Conservation (phyloP, 108 stramenopile genomes). For the Bacterosira constricta region DNA sequence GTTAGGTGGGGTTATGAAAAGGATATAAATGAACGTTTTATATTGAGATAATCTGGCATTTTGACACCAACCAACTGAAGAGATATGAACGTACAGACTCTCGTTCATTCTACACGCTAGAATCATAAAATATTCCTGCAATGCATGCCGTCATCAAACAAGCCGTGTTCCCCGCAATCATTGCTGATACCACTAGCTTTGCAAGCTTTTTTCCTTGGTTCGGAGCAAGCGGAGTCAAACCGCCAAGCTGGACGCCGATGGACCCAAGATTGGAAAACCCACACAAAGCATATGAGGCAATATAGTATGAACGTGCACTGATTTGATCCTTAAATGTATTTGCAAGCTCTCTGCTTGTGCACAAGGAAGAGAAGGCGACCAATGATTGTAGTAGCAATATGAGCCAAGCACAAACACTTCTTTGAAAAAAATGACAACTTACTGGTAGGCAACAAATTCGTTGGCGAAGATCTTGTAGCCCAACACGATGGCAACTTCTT, state of each 20-base stretch:
- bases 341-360: background rate
- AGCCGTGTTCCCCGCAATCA: conserved; percentile 37
- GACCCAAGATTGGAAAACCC: conserved; percentile 23
- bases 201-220: conserved; percentile 7
- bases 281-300: conserved; percentile 28
- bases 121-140: conserved; percentile 29
- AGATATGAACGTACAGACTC: too few species aligned
- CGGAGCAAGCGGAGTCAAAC: conserved; percentile 19
- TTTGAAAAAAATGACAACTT: too few species aligned
- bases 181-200: conserved; percentile 25
- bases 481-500: conserved; percentile 5
- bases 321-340: background rate
- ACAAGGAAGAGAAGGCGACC: background rate
- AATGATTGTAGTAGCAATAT: too few species aligned
- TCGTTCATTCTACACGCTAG: too few species aligned
- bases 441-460: conserved; percentile 22
- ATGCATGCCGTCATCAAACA: conserved; percentile 35
- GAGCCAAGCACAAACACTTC: too few species aligned
- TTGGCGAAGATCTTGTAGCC: conserved; percentile 24
- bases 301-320: conserved; percentile 6
- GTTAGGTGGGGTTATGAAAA: too few species aligned
- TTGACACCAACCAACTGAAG: too few species aligned
- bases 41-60: too few species aligned
- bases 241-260: conserved; percentile 27
- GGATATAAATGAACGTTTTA: too few species aligned